These are phyloP conservation scores for Tephrocybe sp. DNA, from an alignment of 768 basidiomycete species.

Conservation along the genomic window DNA sequence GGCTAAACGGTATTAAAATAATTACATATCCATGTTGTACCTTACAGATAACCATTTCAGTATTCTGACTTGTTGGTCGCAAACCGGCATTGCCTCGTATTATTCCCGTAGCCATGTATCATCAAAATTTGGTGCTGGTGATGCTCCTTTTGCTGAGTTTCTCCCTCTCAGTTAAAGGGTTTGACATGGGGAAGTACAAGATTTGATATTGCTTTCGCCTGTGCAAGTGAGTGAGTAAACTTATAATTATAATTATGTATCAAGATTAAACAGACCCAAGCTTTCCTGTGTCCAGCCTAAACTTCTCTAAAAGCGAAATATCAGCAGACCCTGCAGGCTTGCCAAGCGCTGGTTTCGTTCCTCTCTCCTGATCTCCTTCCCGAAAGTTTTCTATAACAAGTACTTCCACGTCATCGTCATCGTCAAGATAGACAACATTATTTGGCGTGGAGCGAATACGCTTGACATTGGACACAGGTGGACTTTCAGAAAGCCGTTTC, in stretches of 20 bases:
- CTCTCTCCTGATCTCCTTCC: neutral
- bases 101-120: neutral
- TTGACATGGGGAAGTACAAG: conserved; percentile 74
- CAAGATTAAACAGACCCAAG: conserved; percentile 16
- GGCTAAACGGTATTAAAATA: too few species aligned
- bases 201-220: conserved; percentile 76
- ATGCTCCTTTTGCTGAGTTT: conserved; percentile 50
- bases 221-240: conserved; percentile 1
- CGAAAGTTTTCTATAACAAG: neutral
- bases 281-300: conserved; percentile 18
- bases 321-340: conserved; percentile 11
- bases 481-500: conserved; percentile 6
- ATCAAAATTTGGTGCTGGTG: conserved; percentile 42
- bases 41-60: too few species aligned
- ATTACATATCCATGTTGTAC: too few species aligned
- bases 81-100: neutral
- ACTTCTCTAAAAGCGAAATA: conserved; percentile 6
- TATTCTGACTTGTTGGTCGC: too few species aligned
- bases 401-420: conserved; percentile 25
- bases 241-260: too few species aligned
- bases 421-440: conserved; percentile 23
- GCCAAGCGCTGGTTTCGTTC: neutral
- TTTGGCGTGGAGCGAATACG: conserved; percentile 17
- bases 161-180: conserved; percentile 58
- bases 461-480: conserved; percentile 19